phyloP scores from a whole-genome alignment of 2,329 filamentous ascomycete genomes.

The Parastagonospora nodorum region DNA sequence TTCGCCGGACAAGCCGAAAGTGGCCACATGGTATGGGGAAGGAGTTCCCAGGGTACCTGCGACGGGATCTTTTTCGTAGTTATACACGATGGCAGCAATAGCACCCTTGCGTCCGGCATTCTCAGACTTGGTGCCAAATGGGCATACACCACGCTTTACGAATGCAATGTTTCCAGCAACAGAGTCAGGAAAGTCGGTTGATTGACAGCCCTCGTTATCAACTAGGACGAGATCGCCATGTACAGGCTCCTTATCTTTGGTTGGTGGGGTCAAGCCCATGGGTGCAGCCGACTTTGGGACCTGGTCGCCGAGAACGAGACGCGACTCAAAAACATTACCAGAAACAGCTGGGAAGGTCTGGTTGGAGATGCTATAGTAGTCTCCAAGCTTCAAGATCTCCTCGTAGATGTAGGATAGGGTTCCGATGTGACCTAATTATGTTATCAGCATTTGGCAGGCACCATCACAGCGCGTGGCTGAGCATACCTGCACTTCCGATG shows the following conservation, averaged over 20 bases:
- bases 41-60: slow-evolving; percentile 72
- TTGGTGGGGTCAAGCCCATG: slow-evolving; percentile 45
- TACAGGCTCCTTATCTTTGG: slow-evolving; percentile 44
- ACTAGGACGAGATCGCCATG: slow-evolving; percentile 42
- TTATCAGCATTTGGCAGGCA: slow-evolving; percentile 2
- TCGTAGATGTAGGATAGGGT: slow-evolving; percentile 48
- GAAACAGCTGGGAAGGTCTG: slow-evolving; percentile 45
- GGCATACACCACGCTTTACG: slow-evolving; percentile 71
- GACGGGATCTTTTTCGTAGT: slow-evolving; percentile 66
- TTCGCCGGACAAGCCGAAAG: slow-evolving; percentile 68
- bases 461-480: slow-evolving; percentile 14
- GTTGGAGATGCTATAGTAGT: slow-evolving; percentile 48
- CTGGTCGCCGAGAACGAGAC: slow-evolving; percentile 40
- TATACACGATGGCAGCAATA: slow-evolving; percentile 74
- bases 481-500: slow-evolving; percentile 43
- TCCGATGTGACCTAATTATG: slow-evolving; percentile 36
- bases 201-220: slow-evolving; percentile 40
- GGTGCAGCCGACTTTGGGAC: slow-evolving; percentile 42
- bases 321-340: slow-evolving; percentile 44
- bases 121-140: slow-evolving; percentile 74
- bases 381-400: slow-evolving; percentile 41
- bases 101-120: slow-evolving; percentile 74
- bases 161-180: slow-evolving; percentile 71
- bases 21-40: slow-evolving; percentile 64
- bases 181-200: slow-evolving; percentile 64